Percentiles rank a stretch among this genome's conserved stretches.
phyloP scores from a whole-genome alignment of 2,329 filamentous ascomycete species.

The Knufia fluminis region DNA sequence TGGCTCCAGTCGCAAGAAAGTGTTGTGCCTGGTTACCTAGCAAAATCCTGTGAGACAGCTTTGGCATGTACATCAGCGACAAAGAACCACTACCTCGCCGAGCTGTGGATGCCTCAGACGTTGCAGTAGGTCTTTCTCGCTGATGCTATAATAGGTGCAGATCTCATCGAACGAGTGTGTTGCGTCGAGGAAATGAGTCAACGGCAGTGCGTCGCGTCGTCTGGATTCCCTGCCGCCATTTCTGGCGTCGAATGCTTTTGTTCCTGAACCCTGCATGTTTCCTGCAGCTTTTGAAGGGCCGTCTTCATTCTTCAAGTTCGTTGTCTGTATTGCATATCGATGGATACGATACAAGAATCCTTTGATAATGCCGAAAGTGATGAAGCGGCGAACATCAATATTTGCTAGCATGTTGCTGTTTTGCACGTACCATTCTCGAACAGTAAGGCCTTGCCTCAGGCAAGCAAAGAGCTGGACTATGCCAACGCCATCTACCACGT shows the following conservation, averaged over 20 bases:
- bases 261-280: too few species aligned
- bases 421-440: conserved; percentile 76
- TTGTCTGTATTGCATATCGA: conserved; percentile 64
- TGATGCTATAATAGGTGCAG: conserved; percentile 41
- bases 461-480: conserved; percentile 77
- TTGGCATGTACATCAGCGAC: too few species aligned
- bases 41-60: neutral
- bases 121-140: conserved; percentile 37
- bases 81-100: conserved; percentile 38
- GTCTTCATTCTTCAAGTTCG: conserved; percentile 13
- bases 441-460: conserved; percentile 72
- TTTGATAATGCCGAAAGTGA: conserved; percentile 94
- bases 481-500: conserved; percentile 33
- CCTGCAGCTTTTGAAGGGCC: neutral
- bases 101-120: conserved; percentile 30
- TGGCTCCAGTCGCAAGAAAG: too few species aligned
- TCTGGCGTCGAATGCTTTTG: neutral
- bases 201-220: neutral
- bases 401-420: conserved; percentile 63
- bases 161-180: conserved; percentile 43
- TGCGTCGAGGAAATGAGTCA: conserved; percentile 38
- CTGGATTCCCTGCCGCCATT: neutral
- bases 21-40: too few species aligned
- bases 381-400: conserved; percentile 80
- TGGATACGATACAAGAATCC: conserved; percentile 87